Evolutionary conservation across 768 basidiomycete genomes (phyloP).

Genomic region (Mycena capillaripes): DNA sequence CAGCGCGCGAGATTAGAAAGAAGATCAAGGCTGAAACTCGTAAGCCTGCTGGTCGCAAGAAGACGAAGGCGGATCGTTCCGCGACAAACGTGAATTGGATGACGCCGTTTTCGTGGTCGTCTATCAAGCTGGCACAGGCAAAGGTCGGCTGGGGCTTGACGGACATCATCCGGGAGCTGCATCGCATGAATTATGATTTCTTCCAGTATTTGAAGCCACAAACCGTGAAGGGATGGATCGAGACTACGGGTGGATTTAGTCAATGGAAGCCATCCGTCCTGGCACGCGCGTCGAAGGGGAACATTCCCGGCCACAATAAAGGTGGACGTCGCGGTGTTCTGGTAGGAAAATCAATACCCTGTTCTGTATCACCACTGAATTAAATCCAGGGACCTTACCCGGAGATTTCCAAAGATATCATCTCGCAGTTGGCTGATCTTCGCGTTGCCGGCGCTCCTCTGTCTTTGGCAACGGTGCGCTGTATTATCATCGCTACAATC

Average conservation of each 20-base stretch:
- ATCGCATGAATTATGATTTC: conserved; percentile 12
- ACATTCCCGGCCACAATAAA: conserved; percentile 25
- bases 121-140: conserved; percentile 5
- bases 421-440: conserved; percentile 2
- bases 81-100: conserved; percentile 26
- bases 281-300: conserved; percentile 13
- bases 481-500: no score
- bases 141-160: conserved; percentile 12
- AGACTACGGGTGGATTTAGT: conserved; percentile 1
- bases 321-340: conserved; percentile 23
- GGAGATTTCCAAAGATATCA: conserved; percentile 8
- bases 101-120: conserved; percentile 22
- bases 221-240: conserved; percentile 27
- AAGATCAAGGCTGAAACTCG: conserved; percentile 5
- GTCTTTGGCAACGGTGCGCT: no score
- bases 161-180: conserved; percentile 19
- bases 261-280: conserved; percentile 18
- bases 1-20: conserved; percentile 5
- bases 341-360: conserved; percentile 9
- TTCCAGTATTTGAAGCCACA: conserved; percentile 11
- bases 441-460: no score
- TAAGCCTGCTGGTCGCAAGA: conserved; percentile 15
- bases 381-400: conserved; percentile 27
- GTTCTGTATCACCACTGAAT: conserved; percentile 32
- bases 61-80: conserved; percentile 4